phyloP scores from a whole-genome alignment of 352 stramenopile genomes.

The Blastocystis sp. region DNA sequence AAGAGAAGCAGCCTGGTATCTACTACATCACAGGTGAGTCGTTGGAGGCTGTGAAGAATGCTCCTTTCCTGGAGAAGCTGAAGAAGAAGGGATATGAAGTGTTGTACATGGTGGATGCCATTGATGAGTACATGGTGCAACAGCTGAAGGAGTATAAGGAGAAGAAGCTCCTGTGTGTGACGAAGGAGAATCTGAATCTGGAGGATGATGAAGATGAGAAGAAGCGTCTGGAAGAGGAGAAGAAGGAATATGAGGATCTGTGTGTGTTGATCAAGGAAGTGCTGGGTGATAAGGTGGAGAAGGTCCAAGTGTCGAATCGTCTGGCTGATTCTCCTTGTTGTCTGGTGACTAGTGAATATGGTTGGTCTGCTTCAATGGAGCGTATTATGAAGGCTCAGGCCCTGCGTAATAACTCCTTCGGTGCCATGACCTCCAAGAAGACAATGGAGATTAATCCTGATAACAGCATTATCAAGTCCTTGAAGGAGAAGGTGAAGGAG shows the following conservation, averaged over 20 bases:
- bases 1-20: constrained; percentile 92
- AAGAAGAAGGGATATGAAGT: constrained; percentile 99
- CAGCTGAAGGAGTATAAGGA: constrained; percentile 99
- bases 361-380: no score
- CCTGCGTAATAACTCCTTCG: constrained; percentile 88
- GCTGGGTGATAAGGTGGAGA: constrained; percentile 98
- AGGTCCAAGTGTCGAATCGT: constrained; percentile 96
- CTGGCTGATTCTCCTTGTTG: constrained; percentile 94
- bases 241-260: constrained; percentile 84
- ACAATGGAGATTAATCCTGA: constrained; percentile 99
- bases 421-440: constrained; percentile 99
- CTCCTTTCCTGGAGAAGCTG: constrained; percentile 97
- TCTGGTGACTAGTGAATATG: constrained; percentile 97
- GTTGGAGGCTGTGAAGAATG: constrained; percentile 96
- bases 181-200: constrained; percentile 74
- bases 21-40: constrained; percentile 99
- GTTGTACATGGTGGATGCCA: constrained; percentile 97
- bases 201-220: constrained; percentile 86
- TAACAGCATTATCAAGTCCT: constrained; percentile 94
- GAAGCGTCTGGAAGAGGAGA: constrained; percentile 95
- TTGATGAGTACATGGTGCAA: constrained; percentile 98
- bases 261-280: constrained; percentile 99
- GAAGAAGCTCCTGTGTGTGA: constrained; percentile 98
- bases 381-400: no score
- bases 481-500: constrained; percentile 93